phyloP scores from a whole-genome alignment of 257 asterid species.

The Solanum bulbocastanum region DNA sequence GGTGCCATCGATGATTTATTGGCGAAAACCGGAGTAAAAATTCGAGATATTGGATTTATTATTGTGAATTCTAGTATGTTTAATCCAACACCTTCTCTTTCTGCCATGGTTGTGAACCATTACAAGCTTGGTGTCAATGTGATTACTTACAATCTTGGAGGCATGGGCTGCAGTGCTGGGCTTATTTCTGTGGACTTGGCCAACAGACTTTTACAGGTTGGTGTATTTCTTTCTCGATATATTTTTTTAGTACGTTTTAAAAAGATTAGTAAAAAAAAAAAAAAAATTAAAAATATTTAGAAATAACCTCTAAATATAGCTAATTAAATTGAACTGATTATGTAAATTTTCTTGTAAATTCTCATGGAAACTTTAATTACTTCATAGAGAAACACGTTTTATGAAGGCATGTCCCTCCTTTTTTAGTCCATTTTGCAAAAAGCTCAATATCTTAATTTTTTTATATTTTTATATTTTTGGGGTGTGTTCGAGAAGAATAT shows the following conservation, averaged over 20 bases:
- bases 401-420: background rate
- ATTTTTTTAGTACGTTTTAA: background rate
- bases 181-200: constrained; percentile 29
- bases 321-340: background rate
- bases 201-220: constrained; percentile 13
- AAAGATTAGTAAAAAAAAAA: background rate
- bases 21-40: constrained; percentile 4
- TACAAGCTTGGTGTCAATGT: constrained; percentile 19
- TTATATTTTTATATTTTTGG: background rate
- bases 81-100: constrained; percentile 29
- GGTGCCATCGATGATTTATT: background rate
- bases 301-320: background rate
- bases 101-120: constrained; percentile 21
- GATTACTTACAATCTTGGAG: constrained; percentile 26
- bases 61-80: constrained; percentile 27
- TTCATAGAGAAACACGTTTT: background rate
- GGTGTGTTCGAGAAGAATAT: background rate
- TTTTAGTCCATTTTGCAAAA: background rate
- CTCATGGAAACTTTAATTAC: background rate
- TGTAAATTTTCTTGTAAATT: background rate
- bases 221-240: background rate
- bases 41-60: constrained; percentile 20
- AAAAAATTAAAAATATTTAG: background rate
- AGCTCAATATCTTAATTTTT: background rate
- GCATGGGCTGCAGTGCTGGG: constrained; percentile 49